Percentiles rank a stretch among this genome's conserved stretches.
These are phyloP conservation scores for Pseudophaeomoniella oleicola DNA, from an alignment of 2,329 filamentous ascomycete species.

Conservation along the genomic window DNA sequence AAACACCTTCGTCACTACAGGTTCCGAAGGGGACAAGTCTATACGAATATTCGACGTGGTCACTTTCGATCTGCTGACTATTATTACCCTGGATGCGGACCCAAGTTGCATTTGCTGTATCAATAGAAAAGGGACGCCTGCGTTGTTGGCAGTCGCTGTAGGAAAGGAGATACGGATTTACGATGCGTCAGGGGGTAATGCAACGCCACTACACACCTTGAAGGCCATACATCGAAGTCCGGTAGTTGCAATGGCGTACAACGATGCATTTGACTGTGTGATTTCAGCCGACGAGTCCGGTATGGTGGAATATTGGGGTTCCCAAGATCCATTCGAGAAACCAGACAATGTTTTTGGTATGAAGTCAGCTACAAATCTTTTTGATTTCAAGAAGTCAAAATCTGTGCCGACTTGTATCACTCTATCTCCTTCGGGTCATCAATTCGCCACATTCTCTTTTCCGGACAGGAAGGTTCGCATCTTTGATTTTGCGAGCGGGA, in stretches of 20 bases:
- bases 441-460: constrained; percentile 79
- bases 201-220: constrained; percentile 61
- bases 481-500: constrained; percentile 82
- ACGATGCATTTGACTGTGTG: constrained; percentile 77
- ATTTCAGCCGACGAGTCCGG: constrained; percentile 77
- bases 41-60: constrained; percentile 49
- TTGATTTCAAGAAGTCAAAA: constrained; percentile 95
- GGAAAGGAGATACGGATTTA: constrained; percentile 67
- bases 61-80: constrained; percentile 72
- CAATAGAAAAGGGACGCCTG: constrained; percentile 75
- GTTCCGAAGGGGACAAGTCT: constrained; percentile 33
- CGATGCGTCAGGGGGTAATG: constrained; percentile 74
- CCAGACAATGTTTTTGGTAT: constrained; percentile 81
- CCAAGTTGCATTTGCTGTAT: constrained; percentile 85
- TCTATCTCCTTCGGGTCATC: constrained; percentile 71
- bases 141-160: constrained; percentile 71
- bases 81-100: constrained; percentile 61
- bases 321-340: constrained; percentile 65
- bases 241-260: constrained; percentile 78
- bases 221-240: constrained; percentile 66
- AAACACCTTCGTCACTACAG: constrained; percentile 81
- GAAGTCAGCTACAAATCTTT: constrained; percentile 87
- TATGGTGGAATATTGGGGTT: constrained; percentile 95
- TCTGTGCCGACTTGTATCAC: constrained; percentile 68
- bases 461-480: constrained; percentile 86